Percentiles rank a stretch among this genome's conserved stretches.
Conservation (phyloP, 2,329 filamentous ascomycete species). For the Pseudopithomyces maydicus region DNA sequence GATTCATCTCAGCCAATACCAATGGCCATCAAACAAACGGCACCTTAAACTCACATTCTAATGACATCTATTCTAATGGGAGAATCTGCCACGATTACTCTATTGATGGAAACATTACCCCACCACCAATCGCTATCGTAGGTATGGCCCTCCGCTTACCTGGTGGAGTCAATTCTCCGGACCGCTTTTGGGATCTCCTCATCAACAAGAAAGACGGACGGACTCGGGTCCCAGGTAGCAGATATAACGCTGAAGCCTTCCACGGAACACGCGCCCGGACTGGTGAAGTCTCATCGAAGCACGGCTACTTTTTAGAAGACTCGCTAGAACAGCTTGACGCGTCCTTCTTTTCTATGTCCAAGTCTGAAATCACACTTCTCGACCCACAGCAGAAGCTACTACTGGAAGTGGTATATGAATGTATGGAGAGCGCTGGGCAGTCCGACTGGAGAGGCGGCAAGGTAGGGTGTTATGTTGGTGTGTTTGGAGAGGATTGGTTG, state of each 20-base stretch:
- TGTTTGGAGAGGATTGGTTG: slow-evolving; percentile 30
- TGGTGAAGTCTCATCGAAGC: neutral
- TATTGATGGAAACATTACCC: no score
- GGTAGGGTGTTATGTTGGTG: slow-evolving; percentile 38
- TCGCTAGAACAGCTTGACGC: slow-evolving; percentile 15
- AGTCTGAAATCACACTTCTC: slow-evolving; percentile 10
- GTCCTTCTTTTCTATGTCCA: slow-evolving; percentile 18
- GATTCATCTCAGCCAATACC: no score
- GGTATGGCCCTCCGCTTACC: neutral
- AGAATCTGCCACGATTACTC: no score
- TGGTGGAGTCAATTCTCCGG: neutral
- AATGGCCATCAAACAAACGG: no score
- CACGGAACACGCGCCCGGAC: neutral
- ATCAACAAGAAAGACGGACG: neutral
- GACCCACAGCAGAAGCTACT: slow-evolving; percentile 33
- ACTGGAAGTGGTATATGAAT: slow-evolving; percentile 36
- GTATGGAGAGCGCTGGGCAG: slow-evolving; percentile 42
- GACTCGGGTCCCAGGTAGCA: neutral
- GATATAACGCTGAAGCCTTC: neutral
- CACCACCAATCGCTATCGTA: neutral
- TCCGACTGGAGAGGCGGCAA: slow-evolving; percentile 31
- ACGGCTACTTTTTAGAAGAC: slow-evolving; percentile 27
- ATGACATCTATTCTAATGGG: no score
- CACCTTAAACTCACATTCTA: no score
- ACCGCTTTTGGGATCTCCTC: neutral